These are phyloP conservation scores for Rubia peregrina DNA, from an alignment of 305 asterid species.

Conservation along the genomic window DNA sequence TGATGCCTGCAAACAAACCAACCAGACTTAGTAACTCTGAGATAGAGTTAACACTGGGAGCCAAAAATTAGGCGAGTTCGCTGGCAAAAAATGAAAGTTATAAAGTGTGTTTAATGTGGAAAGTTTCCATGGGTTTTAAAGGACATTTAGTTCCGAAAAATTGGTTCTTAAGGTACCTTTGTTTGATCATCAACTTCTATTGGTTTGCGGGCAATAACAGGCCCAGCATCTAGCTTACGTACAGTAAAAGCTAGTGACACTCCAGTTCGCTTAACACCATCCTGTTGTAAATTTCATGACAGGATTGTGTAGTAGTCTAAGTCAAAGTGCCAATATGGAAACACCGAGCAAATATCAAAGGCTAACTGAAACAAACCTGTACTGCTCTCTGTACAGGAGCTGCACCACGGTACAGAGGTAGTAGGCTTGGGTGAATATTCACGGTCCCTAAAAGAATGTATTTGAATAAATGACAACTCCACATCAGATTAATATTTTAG, in stretches of 20 bases:
- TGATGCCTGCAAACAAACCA: slow-evolving; percentile 67
- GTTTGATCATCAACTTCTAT: slow-evolving; percentile 56
- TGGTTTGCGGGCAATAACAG: slow-evolving; percentile 62
- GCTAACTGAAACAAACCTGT: slow-evolving; percentile 41
- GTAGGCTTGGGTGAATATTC: slow-evolving; percentile 87
- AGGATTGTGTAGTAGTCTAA: slow-evolving; percentile 7
- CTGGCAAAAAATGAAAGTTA: background rate
- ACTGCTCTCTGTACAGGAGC: slow-evolving; percentile 98
- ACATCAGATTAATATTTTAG: slow-evolving; percentile 7
- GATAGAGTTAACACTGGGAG: background rate
- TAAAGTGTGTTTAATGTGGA: background rate
- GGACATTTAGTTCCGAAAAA: background rate
- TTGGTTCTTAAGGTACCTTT: slow-evolving; percentile 47
- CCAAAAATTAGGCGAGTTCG: background rate
- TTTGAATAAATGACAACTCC: slow-evolving; percentile 22
- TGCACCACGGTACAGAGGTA: slow-evolving; percentile 95
- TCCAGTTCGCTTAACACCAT: slow-evolving; percentile 87
- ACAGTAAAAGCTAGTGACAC: slow-evolving; percentile 92
- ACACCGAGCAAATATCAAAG: background rate
- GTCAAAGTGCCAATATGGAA: slow-evolving; percentile 5
- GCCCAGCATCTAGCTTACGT: slow-evolving; percentile 87
- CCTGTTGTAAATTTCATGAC: slow-evolving; percentile 37
- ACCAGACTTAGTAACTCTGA: slow-evolving; percentile 15
- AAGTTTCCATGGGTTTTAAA: background rate
- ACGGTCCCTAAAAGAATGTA: slow-evolving; percentile 67